phyloP scores from a whole-genome alignment of 1,284 basidiomycete genomes.

The Boletus mariae region DNA sequence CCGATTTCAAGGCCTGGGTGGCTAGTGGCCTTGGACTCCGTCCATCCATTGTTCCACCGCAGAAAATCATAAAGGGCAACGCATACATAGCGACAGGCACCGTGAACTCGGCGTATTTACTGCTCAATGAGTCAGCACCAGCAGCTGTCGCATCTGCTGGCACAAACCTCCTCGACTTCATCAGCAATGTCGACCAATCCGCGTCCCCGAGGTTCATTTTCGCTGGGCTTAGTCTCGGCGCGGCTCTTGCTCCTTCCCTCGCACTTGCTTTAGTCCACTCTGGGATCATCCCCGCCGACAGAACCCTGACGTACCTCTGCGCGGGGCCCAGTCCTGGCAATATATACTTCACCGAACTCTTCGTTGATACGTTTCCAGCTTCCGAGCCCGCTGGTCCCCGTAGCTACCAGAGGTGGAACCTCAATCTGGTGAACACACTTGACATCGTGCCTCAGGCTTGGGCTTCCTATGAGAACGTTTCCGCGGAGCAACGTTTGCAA shows the following conservation, averaged over 20 bases:
- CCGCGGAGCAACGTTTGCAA: conserved; percentile 5
- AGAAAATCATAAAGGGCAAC: background rate
- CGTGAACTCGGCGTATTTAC: background rate
- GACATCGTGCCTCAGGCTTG: background rate
- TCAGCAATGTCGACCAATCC: background rate
- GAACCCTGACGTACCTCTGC: conserved; percentile 7
- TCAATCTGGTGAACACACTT: conserved; percentile 11
- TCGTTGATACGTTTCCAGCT: conserved; percentile 1
- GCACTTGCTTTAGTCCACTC: conserved; percentile 4
- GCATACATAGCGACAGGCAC: conserved; percentile 1
- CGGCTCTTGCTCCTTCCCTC: too few species aligned
- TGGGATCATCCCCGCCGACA: background rate
- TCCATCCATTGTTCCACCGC: background rate
- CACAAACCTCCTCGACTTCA: conserved; percentile 10
- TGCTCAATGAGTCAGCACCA: conserved; percentile 5
- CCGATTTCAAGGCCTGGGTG: conserved; percentile 15
- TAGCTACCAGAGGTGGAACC: conserved; percentile 15
- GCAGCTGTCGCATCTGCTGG: background rate
- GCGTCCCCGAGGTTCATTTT: background rate
- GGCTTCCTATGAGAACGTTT: background rate
- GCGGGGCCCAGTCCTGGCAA: background rate
- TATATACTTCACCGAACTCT: conserved; percentile 2
- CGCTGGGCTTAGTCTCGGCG: conserved; percentile 4
- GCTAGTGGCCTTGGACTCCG: background rate
- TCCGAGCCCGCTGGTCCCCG: background rate